A percentile compares a stretch with the other conserved stretches of the same genome.
These are phyloP conservation scores for Ceratocystis diversiconidia DNA, from an alignment of 2,329 filamentous ascomycete genomes.

Conservation along the genomic window DNA sequence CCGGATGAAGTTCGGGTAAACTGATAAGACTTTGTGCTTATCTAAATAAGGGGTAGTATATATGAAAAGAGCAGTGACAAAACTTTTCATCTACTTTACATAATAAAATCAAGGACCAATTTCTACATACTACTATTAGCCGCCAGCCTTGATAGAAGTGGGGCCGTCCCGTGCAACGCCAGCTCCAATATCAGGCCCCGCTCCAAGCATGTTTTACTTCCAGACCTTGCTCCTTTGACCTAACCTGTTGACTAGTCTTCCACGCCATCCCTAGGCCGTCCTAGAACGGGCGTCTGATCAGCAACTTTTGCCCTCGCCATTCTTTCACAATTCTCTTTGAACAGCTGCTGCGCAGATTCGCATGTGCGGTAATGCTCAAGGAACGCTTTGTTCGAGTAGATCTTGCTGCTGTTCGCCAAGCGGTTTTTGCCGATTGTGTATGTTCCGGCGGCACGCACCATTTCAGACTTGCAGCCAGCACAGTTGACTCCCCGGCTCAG, in stretches of 20 bases:
- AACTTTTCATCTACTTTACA: too few species aligned
- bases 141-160: neutral
- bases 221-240: too few species aligned
- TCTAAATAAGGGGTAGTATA: too few species aligned
- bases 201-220: too few species aligned
- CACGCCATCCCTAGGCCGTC: too few species aligned
- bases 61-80: too few species aligned
- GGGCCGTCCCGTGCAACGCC: neutral
- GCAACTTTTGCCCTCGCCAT: neutral
- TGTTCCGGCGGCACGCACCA: neutral
- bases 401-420: neutral
- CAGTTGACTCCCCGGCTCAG: neutral
- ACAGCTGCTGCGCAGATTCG: neutral
- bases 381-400: constrained; percentile 6
- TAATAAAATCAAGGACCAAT: too few species aligned
- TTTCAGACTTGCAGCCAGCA: neutral
- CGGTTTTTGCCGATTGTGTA: neutral
- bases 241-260: too few species aligned
- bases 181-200: too few species aligned
- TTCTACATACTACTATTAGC: neutral
- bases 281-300: too few species aligned
- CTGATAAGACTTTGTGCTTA: too few species aligned
- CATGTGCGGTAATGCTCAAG: constrained; percentile 5
- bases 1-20: too few species aligned
- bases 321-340: neutral